These are phyloP conservation scores for Penicillium digitatum DNA, from an alignment of 2,329 filamentous ascomycete genomes.

Conservation along the genomic window DNA sequence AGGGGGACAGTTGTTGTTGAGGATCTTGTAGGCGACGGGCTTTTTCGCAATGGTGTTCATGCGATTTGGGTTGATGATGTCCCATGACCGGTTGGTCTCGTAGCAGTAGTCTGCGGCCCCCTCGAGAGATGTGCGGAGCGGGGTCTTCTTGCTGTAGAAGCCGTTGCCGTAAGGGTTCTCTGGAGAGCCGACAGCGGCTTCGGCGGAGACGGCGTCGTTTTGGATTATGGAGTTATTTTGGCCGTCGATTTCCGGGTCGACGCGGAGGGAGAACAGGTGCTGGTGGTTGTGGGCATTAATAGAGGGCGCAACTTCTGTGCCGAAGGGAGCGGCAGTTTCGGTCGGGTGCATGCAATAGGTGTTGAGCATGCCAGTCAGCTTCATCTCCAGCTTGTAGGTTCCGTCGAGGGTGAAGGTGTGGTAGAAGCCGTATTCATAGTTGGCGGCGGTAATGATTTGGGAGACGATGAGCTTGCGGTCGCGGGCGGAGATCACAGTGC, in stretches of 20 bases:
- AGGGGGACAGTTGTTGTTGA: constrained; percentile 28
- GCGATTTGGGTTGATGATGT: constrained; percentile 28
- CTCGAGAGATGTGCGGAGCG: constrained; percentile 42
- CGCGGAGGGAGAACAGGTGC: constrained; percentile 82
- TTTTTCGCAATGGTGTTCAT: constrained; percentile 24
- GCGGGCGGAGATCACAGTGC: constrained; percentile 77
- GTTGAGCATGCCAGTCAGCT: constrained; percentile 86
- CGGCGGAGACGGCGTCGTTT: constrained; percentile 22
- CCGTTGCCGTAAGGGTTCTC: constrained; percentile 62
- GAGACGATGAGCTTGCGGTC: constrained; percentile 80
- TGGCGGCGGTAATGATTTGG: constrained; percentile 88
- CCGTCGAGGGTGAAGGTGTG: constrained; percentile 90
- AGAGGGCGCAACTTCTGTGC: constrained; percentile 79
- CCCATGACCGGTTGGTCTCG: constrained; percentile 43
- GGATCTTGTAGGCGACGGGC: constrained; percentile 28
- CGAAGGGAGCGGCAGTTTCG: constrained; percentile 78
- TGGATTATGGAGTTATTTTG: constrained; percentile 71
- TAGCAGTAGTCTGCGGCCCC: constrained; percentile 51
- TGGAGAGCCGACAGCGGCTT: constrained; percentile 63
- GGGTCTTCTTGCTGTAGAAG: constrained; percentile 54
- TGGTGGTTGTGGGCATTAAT: constrained; percentile 94
- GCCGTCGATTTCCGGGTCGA: constrained; percentile 82
- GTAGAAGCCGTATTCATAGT: constrained; percentile 84
- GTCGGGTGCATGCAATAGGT: constrained; percentile 74
- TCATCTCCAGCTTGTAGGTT: constrained; percentile 83